A percentile compares a stretch with the other conserved stretches of the same genome.
These are phyloP conservation scores for Baudoinia panamericana DNA, from an alignment of 495 filamentous ascomycete species.

Conservation along the genomic window DNA sequence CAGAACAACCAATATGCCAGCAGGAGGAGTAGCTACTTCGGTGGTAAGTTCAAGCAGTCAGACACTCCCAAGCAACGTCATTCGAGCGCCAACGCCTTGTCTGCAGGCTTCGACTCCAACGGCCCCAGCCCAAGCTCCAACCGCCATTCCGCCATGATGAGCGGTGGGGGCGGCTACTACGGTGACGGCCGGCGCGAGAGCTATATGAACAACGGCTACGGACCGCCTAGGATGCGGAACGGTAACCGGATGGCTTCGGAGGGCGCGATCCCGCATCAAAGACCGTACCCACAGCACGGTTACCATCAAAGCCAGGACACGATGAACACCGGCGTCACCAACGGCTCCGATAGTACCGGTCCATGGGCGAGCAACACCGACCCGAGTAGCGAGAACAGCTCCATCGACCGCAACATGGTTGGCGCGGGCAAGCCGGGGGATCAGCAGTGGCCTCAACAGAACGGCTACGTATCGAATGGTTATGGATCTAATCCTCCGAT, in stretches of 20 bases:
- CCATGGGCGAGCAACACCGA: conserved; percentile 71
- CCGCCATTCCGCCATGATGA: conserved; percentile 8
- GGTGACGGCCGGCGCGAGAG: conserved; percentile 24
- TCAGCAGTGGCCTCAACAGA: conserved; percentile 6
- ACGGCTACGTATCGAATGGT: conserved; percentile 40
- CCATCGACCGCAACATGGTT: conserved; percentile 41
- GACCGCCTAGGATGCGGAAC: conserved; percentile 3
- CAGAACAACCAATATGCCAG: conserved; percentile 25
- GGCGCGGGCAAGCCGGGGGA: no score
- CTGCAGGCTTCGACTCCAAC: conserved; percentile 18
- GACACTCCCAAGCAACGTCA: conserved; percentile 2
- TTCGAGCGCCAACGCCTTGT: conserved; percentile 4
- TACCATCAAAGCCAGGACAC: conserved; percentile 77
- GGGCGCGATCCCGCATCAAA: conserved; percentile 11
- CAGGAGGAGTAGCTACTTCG: conserved; percentile 31
- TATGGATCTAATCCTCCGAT: conserved; percentile 33
- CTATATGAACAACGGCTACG: conserved; percentile 21
- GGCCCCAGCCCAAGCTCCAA: conserved; percentile 14
- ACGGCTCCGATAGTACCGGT: conserved; percentile 54
- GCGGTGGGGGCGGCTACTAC: conserved; percentile 24
- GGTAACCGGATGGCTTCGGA: conserved; percentile 22
- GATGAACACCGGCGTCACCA: conserved; percentile 57
- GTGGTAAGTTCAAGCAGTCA: conserved; percentile 17
- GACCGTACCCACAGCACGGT: conserved; percentile 49
- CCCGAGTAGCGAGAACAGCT: conserved; percentile 83